A percentile compares a stretch with the other conserved stretches of the same genome.
Conservation (phyloP, 257 asterid genomes). For the Vinca minor region DNA sequence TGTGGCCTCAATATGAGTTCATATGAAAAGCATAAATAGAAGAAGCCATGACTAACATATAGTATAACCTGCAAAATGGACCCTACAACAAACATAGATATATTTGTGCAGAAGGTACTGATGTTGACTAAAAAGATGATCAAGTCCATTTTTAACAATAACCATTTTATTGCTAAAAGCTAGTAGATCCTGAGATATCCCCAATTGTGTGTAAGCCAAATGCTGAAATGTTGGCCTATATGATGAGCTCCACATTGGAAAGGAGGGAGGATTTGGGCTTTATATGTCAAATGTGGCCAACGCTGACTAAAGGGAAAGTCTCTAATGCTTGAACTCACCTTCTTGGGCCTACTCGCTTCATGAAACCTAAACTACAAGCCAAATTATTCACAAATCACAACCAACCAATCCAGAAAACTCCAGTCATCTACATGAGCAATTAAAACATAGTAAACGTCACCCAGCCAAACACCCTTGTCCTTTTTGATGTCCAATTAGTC, state of each 20-base stretch:
- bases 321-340: neutral
- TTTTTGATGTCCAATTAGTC: neutral
- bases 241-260: neutral
- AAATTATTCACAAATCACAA: neutral
- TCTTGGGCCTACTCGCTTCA: neutral
- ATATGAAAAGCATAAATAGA: no score
- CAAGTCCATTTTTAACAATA: neutral
- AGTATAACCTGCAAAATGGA: no score
- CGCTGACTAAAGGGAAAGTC: neutral
- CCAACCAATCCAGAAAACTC: neutral
- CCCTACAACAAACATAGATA: no score
- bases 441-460: neutral
- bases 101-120: no score
- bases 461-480: neutral
- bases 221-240: neutral
- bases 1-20: no score
- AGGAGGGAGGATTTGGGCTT: neutral
- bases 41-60: no score
- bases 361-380: neutral
- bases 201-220: neutral
- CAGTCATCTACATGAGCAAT: neutral
- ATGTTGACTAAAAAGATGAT: neutral
- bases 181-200: neutral
- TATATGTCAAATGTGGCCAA: neutral
- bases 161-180: neutral